Percentiles rank a stretch among this genome's conserved stretches.
phyloP scores from a whole-genome alignment of 164 flowering plant genomes.

The Warburgia ugandensis region DNA sequence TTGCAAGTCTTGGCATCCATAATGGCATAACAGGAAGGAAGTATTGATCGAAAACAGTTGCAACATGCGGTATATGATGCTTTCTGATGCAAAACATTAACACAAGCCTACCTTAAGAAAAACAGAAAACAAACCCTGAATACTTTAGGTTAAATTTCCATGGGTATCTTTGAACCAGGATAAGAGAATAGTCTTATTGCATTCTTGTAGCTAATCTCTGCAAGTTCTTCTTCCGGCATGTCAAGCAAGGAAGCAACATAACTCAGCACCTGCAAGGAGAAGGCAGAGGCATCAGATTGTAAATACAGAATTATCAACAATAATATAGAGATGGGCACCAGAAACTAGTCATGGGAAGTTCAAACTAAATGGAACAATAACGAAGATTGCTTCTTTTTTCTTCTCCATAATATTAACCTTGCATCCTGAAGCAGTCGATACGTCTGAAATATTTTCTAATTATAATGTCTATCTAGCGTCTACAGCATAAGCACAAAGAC shows the following conservation, averaged over 20 bases:
- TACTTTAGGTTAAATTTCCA: not conserved
- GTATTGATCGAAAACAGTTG: no score
- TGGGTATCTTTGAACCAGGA: slow-evolving; percentile 45
- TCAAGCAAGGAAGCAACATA: slow-evolving; percentile 76
- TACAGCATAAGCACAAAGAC: no score
- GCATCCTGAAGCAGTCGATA: not conserved
- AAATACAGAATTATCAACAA: not conserved
- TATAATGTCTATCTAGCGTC: no score
- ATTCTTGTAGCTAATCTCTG: slow-evolving; percentile 59
- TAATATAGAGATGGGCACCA: no score
- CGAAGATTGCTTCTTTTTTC: not conserved
- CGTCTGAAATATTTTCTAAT: not conserved
- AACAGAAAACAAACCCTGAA: no score
- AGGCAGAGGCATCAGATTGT: no score
- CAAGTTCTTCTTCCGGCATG: slow-evolving; percentile 64
- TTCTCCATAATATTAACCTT: not conserved
- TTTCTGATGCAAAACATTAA: no score
- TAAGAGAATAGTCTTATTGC: slow-evolving; percentile 64
- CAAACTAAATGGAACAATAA: not conserved
- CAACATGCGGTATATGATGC: no score
- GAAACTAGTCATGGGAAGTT: not conserved
- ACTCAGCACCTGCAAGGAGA: slow-evolving; percentile 45
- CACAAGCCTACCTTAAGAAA: no score
- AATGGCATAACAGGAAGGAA: no score
- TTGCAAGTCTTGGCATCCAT: no score